Base-by-base conservation (phyloP, 2,329 filamentous ascomycete genomes). In the Pseudocercospora vitis region DNA sequence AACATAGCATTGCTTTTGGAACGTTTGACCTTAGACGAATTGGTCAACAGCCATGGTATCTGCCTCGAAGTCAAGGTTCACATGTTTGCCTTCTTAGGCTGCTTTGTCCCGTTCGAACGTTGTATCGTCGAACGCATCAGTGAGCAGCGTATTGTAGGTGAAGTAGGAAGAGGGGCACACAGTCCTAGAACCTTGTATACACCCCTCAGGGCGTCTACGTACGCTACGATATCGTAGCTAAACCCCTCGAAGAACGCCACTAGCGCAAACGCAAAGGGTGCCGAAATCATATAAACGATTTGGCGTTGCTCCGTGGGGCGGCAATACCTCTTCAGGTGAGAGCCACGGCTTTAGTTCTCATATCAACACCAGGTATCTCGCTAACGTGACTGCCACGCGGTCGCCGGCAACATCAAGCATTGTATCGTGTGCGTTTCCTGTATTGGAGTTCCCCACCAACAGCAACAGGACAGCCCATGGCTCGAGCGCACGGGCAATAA, bases 391-490 rank as follows among this genome's bases (percentile, higher is more conserved):
- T 23, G 31, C 47, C 11, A 61, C 54, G 32, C 56, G 61, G 3
- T 32, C 51, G 1, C 40, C 28, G 8, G 63, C 49, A 7, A 64
- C 50, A 37, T 44, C 58, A 8, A 58, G 39, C 50, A 68, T 62
- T 2, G 56, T 35, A 24, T 59, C 54, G 37, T 63, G 56, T n/a
- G 59, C 44, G 9, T 48, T 55, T 23, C 58, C 61, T 55, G 48
- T 56, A 70, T 70, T 70, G 39, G 64, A 70, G 37, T 64, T 72
- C 54, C 60, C 64, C 63, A 53, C 66, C 68, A 44, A 71, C 68
- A 24, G 57, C 50, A 14, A 54, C 26, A 6, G 58, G 58, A 44
- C 58, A 61, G n/a, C 12, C 37, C 45, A 29, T 58, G 53, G n/a
- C 3, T 21, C 21, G 18, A 42, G 37, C 37, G 19, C n/a, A 42